A percentile compares a stretch with the other conserved stretches of the same genome.
These are phyloP conservation scores for Blastosporella zonata DNA, from an alignment of 1,284 basidiomycete species.

Conservation along the genomic window DNA sequence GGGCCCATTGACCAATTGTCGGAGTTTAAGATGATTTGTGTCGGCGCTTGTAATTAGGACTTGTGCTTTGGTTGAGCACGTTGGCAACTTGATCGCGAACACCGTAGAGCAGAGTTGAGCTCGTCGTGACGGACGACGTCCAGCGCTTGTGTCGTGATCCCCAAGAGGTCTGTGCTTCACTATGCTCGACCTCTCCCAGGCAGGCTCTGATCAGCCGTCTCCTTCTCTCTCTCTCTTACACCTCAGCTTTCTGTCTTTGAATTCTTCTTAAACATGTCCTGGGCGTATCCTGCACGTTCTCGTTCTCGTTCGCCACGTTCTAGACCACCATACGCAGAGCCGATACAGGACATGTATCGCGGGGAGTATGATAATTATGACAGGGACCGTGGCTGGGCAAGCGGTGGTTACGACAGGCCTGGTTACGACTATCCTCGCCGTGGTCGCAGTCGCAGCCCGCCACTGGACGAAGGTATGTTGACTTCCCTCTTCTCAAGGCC, in stretches of 20 bases:
- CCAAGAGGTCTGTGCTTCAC: constrained; percentile 85
- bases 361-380: constrained; percentile 68
- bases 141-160: constrained; percentile 58
- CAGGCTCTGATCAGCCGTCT: constrained; percentile 67
- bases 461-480: constrained; percentile 58
- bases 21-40: constrained; percentile 29
- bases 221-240: constrained; percentile 54
- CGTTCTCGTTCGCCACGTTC: constrained; percentile 75
- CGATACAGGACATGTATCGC: constrained; percentile 53
- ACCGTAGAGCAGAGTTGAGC: constrained; percentile 55
- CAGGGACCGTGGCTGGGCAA: constrained; percentile 64
- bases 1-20: constrained; percentile 16
- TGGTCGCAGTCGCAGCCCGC: constrained; percentile 72
- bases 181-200: constrained; percentile 74
- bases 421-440: constrained; percentile 63
- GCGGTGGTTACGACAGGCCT: constrained; percentile 62
- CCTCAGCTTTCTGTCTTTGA: constrained; percentile 64
- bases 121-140: constrained; percentile 51
- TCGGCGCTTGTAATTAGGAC: constrained; percentile 44
- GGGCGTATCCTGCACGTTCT: constrained; percentile 74
- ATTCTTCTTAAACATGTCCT: constrained; percentile 51
- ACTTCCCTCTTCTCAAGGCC: not conserved
- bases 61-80: constrained; percentile 24
- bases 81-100: constrained; percentile 61
- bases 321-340: constrained; percentile 56